phyloP scores from a whole-genome alignment of 2,329 filamentous ascomycete genomes.

The Hymenoscyphus salicellus region DNA sequence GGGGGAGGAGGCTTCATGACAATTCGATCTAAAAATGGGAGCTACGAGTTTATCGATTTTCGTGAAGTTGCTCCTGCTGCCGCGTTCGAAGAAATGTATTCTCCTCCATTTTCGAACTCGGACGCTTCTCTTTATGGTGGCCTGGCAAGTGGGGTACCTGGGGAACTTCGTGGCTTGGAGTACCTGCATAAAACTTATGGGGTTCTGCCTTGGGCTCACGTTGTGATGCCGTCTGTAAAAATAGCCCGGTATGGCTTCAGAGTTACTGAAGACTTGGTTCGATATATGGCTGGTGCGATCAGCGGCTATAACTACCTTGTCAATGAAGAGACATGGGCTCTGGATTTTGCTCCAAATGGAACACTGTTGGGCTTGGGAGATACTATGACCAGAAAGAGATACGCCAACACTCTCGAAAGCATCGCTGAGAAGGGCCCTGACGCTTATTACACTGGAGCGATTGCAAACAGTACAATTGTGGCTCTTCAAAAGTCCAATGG shows the following conservation, averaged over 20 bases:
- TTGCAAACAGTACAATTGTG: constrained; percentile 71
- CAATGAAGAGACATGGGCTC: constrained; percentile 73
- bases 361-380: constrained; percentile 69
- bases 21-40: constrained; percentile 56
- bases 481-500: constrained; percentile 68
- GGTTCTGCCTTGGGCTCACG: constrained; percentile 50
- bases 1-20: constrained; percentile 68
- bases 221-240: constrained; percentile 58
- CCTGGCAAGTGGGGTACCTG: constrained; percentile 53
- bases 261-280: constrained; percentile 60
- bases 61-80: constrained; percentile 66
- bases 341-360: constrained; percentile 86
- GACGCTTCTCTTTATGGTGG: constrained; percentile 55
- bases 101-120: constrained; percentile 46
- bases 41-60: constrained; percentile 67
- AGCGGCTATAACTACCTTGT: constrained; percentile 63
- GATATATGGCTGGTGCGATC: constrained; percentile 50
- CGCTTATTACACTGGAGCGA: constrained; percentile 69
- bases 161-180: constrained; percentile 43
- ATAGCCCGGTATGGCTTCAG: constrained; percentile 59
- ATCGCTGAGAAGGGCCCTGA: constrained; percentile 72
- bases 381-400: constrained; percentile 74
- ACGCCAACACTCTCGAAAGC: constrained; percentile 73
- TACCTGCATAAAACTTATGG: constrained; percentile 47
- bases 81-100: constrained; percentile 60